Evolutionary conservation across 306 rosid genomes (phyloP), one percentile per base, ranked within the genome.

Genomic region (Senna siamea): DNA sequence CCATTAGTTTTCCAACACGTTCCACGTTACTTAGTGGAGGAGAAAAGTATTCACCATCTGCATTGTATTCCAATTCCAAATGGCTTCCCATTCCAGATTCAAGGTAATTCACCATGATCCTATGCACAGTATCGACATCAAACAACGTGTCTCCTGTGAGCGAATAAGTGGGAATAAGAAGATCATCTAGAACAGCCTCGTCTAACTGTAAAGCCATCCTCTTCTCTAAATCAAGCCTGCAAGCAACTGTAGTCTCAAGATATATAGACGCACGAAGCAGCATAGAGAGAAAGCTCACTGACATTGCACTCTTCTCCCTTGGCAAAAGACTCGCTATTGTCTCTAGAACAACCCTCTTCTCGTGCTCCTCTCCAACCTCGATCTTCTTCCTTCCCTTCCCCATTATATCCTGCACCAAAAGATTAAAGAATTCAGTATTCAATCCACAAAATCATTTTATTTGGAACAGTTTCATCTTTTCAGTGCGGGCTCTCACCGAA

Each of bases 231-330:
- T 95, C 99, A 53, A 92, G 90, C 81, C 94, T 83, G 79, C 98
- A 95, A 77, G 99, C 96, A 66, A 95, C 93, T 2, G 99, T 95
- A 12, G 99, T 92, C 81, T 95, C 98, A 0, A 92, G 89, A 74
- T 83, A 82, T 50, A 87, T 86, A 1, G 99, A 87, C 6, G 96
- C 88, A 1, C 93, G 85, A 35, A 95, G 90, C 80, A 95, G 85
- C 99, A 86, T 90, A 7, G 97, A 88, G 19, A 95, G 92, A 85
- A 95, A 92, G 86, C 99, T 95, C 28, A 92, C 98, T 32, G 99
- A 87, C 83, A 92, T 74, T 40, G 92, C 78, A 57, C 83, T 88
- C 72, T 53, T 87, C 79, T 90, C 99, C 83, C 86, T 85, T 13
- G 99, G 99, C 67, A 95, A 80, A 54, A 95, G 98, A 62, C 98